Evolutionary conservation across 805 yeast species (phyloP).

Genomic region (Candida michaelii): DNA sequence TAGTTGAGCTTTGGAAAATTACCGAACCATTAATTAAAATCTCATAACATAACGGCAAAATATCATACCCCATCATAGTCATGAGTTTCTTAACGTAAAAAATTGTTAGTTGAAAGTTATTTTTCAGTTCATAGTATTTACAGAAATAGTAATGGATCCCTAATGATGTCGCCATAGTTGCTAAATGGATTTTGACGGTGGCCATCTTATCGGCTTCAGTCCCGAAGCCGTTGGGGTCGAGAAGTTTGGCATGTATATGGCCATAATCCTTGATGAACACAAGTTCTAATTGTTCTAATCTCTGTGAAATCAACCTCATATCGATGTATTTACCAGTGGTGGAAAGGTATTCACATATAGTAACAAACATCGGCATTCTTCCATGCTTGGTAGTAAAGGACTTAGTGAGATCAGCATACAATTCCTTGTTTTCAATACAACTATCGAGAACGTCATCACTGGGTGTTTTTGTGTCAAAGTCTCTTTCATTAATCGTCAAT

Average conservation of each 20-base stretch:
- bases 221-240: neutral
- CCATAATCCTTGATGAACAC: constrained; percentile 7
- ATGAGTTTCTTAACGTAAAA: constrained; percentile 33
- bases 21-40: constrained; percentile 27
- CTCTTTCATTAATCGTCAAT: constrained; percentile 23
- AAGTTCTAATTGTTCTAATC: constrained; percentile 2
- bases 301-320: constrained; percentile 1
- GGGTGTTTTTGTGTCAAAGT: constrained; percentile 29
- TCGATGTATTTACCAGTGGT: neutral
- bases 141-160: constrained; percentile 33
- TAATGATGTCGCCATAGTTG: constrained; percentile 4
- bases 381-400: neutral
- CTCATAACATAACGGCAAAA: constrained; percentile 31
- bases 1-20: constrained; percentile 37
- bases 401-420: constrained; percentile 23
- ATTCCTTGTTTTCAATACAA: constrained; percentile 27
- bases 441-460: constrained; percentile 29
- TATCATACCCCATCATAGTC: constrained; percentile 27
- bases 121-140: constrained; percentile 35
- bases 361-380: neutral
- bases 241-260: neutral
- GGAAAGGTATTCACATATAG: neutral
- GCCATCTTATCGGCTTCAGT: constrained; percentile 4
- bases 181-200: neutral
- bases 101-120: constrained; percentile 27